Percentiles rank a stretch among this genome's conserved stretches.
Evolutionary conservation across 225 moss, liverwort and hornwort genomes (phyloP).

Genomic region (Anthoceros angustus): DNA sequence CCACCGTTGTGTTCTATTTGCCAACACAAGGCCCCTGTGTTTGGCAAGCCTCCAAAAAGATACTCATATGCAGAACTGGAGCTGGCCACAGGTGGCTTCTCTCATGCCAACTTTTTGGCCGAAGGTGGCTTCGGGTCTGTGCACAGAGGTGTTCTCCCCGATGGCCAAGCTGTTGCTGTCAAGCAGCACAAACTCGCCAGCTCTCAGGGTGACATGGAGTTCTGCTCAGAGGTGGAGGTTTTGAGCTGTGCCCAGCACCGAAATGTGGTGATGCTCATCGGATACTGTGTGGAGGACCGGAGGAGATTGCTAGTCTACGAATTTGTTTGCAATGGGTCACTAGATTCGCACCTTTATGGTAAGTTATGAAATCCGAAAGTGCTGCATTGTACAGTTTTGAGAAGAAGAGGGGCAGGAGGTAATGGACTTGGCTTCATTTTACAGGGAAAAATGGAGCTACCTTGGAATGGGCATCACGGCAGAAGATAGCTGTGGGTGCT

Average conservation of each 20-base stretch:
- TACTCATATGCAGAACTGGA: background rate
- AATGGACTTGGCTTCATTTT: too few relatives aligned
- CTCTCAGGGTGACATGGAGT: constrained; percentile 4
- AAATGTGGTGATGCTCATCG: constrained; percentile 3
- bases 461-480: constrained; percentile 21
- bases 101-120: background rate
- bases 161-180: constrained; percentile 1
- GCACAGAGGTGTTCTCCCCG: background rate
- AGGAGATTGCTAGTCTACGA: background rate
- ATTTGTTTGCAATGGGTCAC: constrained; percentile 20
- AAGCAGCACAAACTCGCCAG: constrained; percentile 5
- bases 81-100: background rate
- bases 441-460: constrained; percentile 13
- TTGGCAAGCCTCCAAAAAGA: constrained; percentile 11
- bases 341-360: constrained; percentile 18
- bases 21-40: constrained; percentile 14
- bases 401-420: background rate
- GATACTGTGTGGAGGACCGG: constrained; percentile 1
- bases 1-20: constrained; percentile 23
- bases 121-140: background rate
- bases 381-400: background rate
- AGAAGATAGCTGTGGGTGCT: constrained; percentile 20
- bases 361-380: background rate
- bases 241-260: constrained; percentile 1
- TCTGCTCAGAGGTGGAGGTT: background rate